Percentiles rank a stretch among this genome's conserved stretches.
Evolutionary conservation across 2,329 filamentous ascomycete species (phyloP).

Genomic region (Aphanoascus verrucosus): DNA sequence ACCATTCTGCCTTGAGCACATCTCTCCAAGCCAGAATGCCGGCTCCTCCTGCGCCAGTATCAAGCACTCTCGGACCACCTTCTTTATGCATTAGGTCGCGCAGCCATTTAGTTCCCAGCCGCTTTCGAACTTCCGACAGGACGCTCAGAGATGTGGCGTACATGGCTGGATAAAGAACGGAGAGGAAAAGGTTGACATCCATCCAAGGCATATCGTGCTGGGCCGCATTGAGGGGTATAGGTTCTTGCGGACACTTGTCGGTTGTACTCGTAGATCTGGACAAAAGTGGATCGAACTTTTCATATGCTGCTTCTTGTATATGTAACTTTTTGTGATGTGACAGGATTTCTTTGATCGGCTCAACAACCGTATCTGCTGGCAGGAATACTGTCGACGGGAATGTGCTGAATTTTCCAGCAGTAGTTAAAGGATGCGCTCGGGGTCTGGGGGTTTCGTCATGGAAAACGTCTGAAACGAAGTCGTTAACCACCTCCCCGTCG

Average conservation of each 20-base stretch:
- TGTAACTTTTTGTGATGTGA: conserved; percentile 61
- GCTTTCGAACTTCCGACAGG: conserved; percentile 50
- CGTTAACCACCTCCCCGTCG: conserved; percentile 28
- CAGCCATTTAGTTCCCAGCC: conserved; percentile 50
- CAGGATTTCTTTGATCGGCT: conserved; percentile 60
- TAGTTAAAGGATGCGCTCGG: conserved; percentile 64
- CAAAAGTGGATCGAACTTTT: conserved; percentile 60
- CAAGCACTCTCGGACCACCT: conserved; percentile 48
- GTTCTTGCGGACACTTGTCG: conserved; percentile 38
- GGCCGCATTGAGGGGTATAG: conserved; percentile 47
- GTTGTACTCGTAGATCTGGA: conserved; percentile 66
- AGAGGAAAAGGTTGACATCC: conserved; percentile 50
- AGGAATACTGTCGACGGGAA: conserved; percentile 63
- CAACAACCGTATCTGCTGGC: conserved; percentile 57
- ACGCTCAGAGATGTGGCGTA: conserved; percentile 49
- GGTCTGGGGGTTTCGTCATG: conserved; percentile 31
- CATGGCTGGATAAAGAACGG: conserved; percentile 50
- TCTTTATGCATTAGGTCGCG: conserved; percentile 45
- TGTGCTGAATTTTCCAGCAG: conserved; percentile 62
- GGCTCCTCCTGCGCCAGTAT: conserved; percentile 52
- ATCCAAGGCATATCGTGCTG: conserved; percentile 50
- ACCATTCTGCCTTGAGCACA: conserved; percentile 71
- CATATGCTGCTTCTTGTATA: conserved; percentile 59
- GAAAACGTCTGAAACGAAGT: conserved; percentile 29
- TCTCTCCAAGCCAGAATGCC: conserved; percentile 55